Percentiles rank a stretch among this genome's conserved stretches.
These are phyloP conservation scores for Podosphaera xanthii DNA, from an alignment of 2,329 filamentous ascomycete species.

Conservation along the genomic window DNA sequence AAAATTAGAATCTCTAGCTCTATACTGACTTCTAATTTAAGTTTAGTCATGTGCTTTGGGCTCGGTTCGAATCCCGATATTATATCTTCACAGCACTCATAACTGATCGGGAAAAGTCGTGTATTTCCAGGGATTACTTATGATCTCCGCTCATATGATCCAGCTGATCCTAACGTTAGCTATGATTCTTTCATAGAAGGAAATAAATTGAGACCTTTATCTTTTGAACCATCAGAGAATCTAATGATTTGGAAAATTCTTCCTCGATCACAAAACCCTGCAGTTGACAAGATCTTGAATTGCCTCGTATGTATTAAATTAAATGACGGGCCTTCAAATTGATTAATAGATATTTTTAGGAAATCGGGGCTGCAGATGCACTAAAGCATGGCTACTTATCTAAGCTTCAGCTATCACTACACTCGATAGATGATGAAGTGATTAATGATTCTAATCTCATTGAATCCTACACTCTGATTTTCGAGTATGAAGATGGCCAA, in stretches of 20 bases:
- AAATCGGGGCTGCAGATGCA: slow-evolving; percentile 9
- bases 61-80: neutral
- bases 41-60: slow-evolving; percentile 4
- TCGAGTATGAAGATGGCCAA: slow-evolving; percentile 7
- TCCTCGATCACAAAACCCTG: slow-evolving; percentile 4
- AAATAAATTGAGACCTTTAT: neutral
- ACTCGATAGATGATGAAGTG: slow-evolving; percentile 4
- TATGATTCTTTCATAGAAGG: slow-evolving; percentile 8
- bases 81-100: neutral
- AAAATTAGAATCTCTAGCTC: neutral
- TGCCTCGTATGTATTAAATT: slow-evolving; percentile 8
- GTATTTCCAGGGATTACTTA: slow-evolving; percentile 4
- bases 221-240: slow-evolving; percentile 3
- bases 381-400: slow-evolving; percentile 8
- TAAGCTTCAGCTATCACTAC: slow-evolving; percentile 11
- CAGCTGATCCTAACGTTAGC: slow-evolving; percentile 6
- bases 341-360: slow-evolving; percentile 5
- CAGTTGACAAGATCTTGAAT: slow-evolving; percentile 10
- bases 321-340: neutral
- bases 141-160: slow-evolving; percentile 5
- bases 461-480: slow-evolving; percentile 10
- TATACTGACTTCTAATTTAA: neutral
- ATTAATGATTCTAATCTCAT: slow-evolving; percentile 6
- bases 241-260: slow-evolving; percentile 6
- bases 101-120: slow-evolving; percentile 1